Evolutionary conservation across 208 protist species (phyloP), one percentile per base, ranked within the genome.

Genomic region (Jaenimonas drosophilae): DNA sequence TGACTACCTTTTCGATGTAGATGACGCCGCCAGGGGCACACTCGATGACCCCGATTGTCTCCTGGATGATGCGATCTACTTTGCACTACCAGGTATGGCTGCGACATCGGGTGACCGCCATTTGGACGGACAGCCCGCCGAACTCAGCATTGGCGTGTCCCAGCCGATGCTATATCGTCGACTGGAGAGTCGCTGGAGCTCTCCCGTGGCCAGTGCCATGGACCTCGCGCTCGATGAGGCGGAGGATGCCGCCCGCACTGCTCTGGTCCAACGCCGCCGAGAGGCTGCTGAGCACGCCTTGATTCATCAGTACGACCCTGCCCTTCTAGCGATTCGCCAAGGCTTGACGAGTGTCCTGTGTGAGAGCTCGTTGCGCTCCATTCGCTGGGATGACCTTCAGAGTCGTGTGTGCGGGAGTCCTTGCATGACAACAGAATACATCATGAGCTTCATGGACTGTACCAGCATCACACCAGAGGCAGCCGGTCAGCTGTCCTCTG

Each of bases 1-100:
- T 27, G 86, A 94, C 57, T 94, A 89, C 54, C 70, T 69, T 31
- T 61, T 66, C 47, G 86, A 94, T 58, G 75, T 88, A 41, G 78
- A 89, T 55, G 86, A 94, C 63, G 75, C 70, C 33, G 70, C 85
- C 25, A 69, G 59, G 26, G 59, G 67, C 36, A 63, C 81, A 2
- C 51, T 94, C 12, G 57, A 71, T 29, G 70, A 87, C 52, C 77
- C 88, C 42, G 71, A 74, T 32, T 90, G 90, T 54, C 52, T 94
- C 32, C 64, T 86, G 16, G 70, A 76, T 49, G 73, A 85, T 32
- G 77, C 70, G 4, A 76, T 73, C 42, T 86, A 74, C 32, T 57
- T 73, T 39, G 52, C 59, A 11, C 38, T 87, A 39, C 59, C 64
- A 33, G 72, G 71, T 48, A 26, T 14, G 24, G 36, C 27, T 26